phyloP scores from a whole-genome alignment of 345 rosid genomes.

The Rhodamnia rubescens region DNA sequence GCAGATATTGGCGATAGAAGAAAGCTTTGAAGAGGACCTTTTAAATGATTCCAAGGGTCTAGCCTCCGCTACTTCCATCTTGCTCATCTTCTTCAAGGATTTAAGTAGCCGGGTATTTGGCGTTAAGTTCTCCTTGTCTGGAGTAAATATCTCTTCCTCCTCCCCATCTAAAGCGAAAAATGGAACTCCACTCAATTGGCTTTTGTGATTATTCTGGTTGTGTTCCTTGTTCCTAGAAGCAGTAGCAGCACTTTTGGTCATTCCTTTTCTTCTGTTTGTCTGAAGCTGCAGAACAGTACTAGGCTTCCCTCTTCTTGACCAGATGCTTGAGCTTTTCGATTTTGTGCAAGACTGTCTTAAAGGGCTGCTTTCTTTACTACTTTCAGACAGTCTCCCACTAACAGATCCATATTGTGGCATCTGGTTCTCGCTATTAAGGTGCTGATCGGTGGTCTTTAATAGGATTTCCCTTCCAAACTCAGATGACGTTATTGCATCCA shows the following conservation, averaged over 20 bases:
- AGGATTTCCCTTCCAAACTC: slow-evolving; percentile 1
- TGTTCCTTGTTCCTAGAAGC: slow-evolving; percentile 18
- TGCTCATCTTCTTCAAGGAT: slow-evolving; percentile 34
- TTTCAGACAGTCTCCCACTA: slow-evolving; percentile 11
- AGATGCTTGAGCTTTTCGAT: slow-evolving; percentile 26
- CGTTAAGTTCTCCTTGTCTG: slow-evolving; percentile 78
- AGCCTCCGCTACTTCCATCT: slow-evolving; percentile 22
- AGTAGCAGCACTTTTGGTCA: slow-evolving; percentile 9
- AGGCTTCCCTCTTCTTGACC: slow-evolving; percentile 81
- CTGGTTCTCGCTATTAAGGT: slow-evolving; percentile 19
- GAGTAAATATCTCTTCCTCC: slow-evolving; percentile 54
- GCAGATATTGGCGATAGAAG: slow-evolving; percentile 14
- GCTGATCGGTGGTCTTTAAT: not conserved
- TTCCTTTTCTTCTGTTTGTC: slow-evolving; percentile 36
- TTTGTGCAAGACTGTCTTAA: slow-evolving; percentile 14
- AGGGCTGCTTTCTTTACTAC: slow-evolving; percentile 23
- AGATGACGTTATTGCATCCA: slow-evolving; percentile 4
- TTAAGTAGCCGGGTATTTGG: slow-evolving; percentile 40
- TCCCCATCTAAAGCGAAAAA: slow-evolving; percentile 17
- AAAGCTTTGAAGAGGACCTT: slow-evolving; percentile 19
- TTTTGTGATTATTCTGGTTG: slow-evolving; percentile 12
- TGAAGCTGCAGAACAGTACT: slow-evolving; percentile 40
- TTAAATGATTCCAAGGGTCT: slow-evolving; percentile 11
- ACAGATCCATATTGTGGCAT: slow-evolving; percentile 19
- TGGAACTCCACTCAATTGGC: not conserved